These are phyloP conservation scores for Pisolithus albus DNA, from an alignment of 768 basidiomycete genomes.

Conservation along the genomic window DNA sequence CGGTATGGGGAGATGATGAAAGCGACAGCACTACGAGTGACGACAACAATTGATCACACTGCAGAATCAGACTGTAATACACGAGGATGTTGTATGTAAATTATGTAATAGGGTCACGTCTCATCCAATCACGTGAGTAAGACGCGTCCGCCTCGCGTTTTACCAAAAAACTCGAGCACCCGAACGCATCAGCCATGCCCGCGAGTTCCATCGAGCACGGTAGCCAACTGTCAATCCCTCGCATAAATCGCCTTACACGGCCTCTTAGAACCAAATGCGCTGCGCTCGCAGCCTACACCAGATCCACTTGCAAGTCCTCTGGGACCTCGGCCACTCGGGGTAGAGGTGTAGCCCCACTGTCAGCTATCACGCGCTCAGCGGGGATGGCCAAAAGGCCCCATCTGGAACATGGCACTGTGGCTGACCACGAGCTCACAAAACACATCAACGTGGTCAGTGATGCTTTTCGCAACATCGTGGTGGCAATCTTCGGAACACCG, in stretches of 20 bases:
- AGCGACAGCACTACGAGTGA: conserved; percentile 82
- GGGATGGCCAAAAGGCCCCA: conserved; percentile 29
- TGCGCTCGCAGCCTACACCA: conserved; percentile 14
- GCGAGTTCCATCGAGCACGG: conserved; percentile 11
- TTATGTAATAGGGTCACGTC: no score
- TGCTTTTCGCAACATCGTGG: conserved; percentile 45
- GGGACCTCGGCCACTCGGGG: conserved; percentile 9
- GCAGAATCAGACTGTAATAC: background rate
- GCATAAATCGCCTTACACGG: conserved; percentile 40
- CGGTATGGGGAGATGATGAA: conserved; percentile 85
- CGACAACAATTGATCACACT: conserved; percentile 37
- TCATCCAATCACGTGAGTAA: no score
- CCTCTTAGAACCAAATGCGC: conserved; percentile 44
- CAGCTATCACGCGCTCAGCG: conserved; percentile 34
- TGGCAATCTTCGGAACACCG: conserved; percentile 27
- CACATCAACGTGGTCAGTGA: conserved; percentile 49
- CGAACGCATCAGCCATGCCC: conserved; percentile 3
- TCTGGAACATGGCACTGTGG: conserved; percentile 28
- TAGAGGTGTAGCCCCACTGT: conserved; percentile 22
- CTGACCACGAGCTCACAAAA: conserved; percentile 38
- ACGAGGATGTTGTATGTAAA: no score
- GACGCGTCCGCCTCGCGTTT: no score
- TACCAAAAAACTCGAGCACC: no score
- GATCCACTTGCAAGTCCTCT: no score
- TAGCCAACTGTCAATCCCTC: conserved; percentile 32